Conservation (phyloP, 306 rosid species). For the Glycine latifolia region DNA sequence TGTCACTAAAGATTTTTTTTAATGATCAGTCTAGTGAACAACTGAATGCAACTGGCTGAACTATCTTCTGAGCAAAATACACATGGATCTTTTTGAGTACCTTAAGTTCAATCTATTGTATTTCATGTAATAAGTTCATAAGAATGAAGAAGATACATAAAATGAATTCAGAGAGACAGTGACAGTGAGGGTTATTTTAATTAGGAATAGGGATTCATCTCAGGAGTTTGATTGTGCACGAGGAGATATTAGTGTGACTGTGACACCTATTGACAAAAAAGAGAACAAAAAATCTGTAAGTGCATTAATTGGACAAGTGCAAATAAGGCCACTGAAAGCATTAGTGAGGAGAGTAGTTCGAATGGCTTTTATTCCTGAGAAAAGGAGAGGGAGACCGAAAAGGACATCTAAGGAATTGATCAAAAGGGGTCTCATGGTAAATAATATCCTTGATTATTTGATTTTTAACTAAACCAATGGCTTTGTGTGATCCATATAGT, state of each 20-base stretch:
- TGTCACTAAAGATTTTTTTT: neutral
- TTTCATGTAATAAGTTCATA: neutral
- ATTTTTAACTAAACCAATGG: neutral
- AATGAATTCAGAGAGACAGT: neutral
- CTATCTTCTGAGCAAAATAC: neutral
- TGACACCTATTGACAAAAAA: too few species aligned
- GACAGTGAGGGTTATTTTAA: slow-evolving; percentile 9
- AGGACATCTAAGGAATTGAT: neutral
- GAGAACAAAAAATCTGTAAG: too few species aligned
- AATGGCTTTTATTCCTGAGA: neutral
- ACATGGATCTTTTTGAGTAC: slow-evolving; percentile 3
- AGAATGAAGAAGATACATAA: neutral
- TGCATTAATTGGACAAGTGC: too few species aligned
- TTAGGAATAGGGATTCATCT: neutral
- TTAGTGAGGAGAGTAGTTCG: too few species aligned
- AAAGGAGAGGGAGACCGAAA: neutral
- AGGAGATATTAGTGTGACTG: neutral
- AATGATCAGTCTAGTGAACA: slow-evolving; percentile 18
- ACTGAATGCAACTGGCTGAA: slow-evolving; percentile 11
- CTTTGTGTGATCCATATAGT: neutral
- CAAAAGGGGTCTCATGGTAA: neutral
- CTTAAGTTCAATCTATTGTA: slow-evolving; percentile 13
- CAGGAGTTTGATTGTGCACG: neutral
- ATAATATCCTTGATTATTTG: neutral
- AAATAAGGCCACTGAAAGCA: too few species aligned